Percentiles rank a stretch among this genome's conserved stretches.
Evolutionary conservation across 306 rosid species (phyloP).

Genomic region (Arachis hypogaea): DNA sequence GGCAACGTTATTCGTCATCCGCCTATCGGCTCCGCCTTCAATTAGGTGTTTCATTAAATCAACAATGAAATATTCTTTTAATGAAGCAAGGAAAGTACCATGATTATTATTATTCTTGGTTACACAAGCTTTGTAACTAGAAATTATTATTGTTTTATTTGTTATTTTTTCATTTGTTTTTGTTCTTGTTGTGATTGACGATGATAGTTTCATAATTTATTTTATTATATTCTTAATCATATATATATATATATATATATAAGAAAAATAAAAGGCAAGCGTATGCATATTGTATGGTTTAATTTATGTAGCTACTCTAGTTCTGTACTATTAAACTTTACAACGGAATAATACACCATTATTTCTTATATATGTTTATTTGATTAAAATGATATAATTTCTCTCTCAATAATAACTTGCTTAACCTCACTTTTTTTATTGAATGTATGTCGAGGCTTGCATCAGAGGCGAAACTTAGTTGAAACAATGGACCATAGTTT

Average conservation of each 20-base stretch:
- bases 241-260: no score
- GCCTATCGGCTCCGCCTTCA: constrained; percentile 32
- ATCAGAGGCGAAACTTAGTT: no score
- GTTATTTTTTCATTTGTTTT: no score
- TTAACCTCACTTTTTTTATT: neutral
- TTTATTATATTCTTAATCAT: no score
- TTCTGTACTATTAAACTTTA: neutral
- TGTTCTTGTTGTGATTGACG: no score
- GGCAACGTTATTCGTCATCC: neutral
- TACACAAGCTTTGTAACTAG: neutral
- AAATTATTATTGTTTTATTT: no score
- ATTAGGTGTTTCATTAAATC: constrained; percentile 43
- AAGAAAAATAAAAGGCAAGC: no score
- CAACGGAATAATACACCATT: neutral
- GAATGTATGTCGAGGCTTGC: neutral
- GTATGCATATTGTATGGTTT: no score
- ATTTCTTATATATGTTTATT: neutral
- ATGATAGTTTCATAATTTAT: no score
- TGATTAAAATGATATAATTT: neutral
- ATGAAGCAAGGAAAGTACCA: neutral
- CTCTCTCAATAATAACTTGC: neutral
- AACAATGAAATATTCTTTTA: constrained; percentile 17
- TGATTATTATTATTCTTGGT: neutral
- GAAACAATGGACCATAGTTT: no score
- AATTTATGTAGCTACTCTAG: no score